Evolutionary conservation across 306 rosid genomes (phyloP).

Genomic region (Alnus glutinosa): DNA sequence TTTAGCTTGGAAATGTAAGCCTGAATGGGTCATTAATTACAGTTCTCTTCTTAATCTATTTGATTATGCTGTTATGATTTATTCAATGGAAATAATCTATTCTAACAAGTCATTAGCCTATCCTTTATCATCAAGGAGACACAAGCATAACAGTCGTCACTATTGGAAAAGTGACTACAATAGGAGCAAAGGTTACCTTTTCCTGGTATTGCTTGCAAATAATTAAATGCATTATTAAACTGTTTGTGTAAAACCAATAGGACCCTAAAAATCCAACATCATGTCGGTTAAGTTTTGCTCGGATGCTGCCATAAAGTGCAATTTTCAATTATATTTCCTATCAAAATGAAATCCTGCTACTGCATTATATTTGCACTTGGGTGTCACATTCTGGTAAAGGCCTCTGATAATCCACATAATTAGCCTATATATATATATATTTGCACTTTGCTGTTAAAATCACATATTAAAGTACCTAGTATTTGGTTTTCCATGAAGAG

Average conservation of each 20-base stretch:
- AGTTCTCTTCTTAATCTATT: not conserved
- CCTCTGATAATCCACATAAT: no score
- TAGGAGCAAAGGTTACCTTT: not conserved
- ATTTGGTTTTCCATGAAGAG: no score
- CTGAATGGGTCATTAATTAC: constrained; percentile 27
- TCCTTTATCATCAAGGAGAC: constrained; percentile 9
- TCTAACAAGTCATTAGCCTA: not conserved
- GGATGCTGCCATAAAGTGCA: not conserved
- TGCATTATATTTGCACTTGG: no score
- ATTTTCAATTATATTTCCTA: not conserved
- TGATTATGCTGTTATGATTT: not conserved
- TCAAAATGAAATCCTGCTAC: not conserved
- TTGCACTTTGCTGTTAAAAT: no score
- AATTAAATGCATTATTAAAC: no score
- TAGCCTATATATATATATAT: no score
- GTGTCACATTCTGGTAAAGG: no score
- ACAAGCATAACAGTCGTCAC: constrained; percentile 20
- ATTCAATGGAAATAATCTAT: not conserved
- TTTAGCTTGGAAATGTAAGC: constrained; percentile 8
- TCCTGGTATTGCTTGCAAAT: not conserved
- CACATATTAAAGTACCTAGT: no score
- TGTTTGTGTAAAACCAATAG: no score
- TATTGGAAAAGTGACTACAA: constrained; percentile 13
- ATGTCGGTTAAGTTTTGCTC: no score
- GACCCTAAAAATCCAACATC: no score